Evolutionary conservation across 345 rosid species (phyloP), one percentile per base, ranked within the genome.

Genomic region (Citrus hindsii): DNA sequence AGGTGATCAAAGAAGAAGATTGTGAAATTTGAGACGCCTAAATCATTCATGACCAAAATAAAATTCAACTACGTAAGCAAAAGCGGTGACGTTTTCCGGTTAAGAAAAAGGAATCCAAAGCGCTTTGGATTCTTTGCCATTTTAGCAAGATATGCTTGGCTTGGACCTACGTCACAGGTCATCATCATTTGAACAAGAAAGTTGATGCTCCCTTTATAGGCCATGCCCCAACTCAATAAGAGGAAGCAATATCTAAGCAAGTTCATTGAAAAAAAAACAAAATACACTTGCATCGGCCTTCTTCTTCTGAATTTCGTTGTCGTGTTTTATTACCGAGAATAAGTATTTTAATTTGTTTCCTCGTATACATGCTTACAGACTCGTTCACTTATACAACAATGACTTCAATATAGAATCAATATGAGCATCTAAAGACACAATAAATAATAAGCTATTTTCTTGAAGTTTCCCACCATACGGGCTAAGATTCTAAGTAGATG

Each of bases 61-160:
- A 35, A 53, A 46, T 16, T 59, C 33, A 10, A 63, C 40, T 14
- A 55, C 4, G 6, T 27, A 58, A n/a, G 64, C 40, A 53, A 74
- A 79, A 68, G 67, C 68, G 68, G 51, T 66, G 68, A 71, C 72
- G 40, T 82, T 71, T 67, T 42, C 71, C 2, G 25, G 65, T 27
- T 68, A 30, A 75, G 60, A 79, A 18, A 53, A 66, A n/a, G 38
- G 21, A 69, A 5, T 27, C 38, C 55, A 37, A 68, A 28, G 69
- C 10, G 60, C 90, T 61, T 78, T 8, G 84, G 85, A 82, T 85
- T 84, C 88, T 69, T 82, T 82, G 58, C 79, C 56, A 16, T 33
- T 58, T 46, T 71, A 10, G 4, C 81, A 79, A 82, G 87, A 40
- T 64, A 77, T 67, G 10, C 73, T 46, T 24, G 69, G 79, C 73